Percentiles rank a stretch among this genome's conserved stretches.
Conservation (phyloP, 2,329 filamentous ascomycete genomes). For the Hypomyces perniciosus region DNA sequence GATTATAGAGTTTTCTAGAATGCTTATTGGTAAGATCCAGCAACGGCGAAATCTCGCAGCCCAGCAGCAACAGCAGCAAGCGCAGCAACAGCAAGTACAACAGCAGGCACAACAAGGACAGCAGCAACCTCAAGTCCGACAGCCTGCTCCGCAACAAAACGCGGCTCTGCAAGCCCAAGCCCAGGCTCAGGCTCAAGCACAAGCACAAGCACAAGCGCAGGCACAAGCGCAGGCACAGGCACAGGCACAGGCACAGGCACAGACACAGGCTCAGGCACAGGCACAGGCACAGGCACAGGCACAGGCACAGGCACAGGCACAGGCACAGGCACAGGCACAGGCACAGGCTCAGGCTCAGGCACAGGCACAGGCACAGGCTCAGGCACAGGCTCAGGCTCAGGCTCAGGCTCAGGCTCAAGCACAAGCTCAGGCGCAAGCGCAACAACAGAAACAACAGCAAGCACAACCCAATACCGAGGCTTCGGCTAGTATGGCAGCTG, state of each 20-base stretch:
- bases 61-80: slow-evolving; percentile 26
- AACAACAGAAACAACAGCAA: slow-evolving; percentile 13
- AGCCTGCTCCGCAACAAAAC: slow-evolving; percentile 17
- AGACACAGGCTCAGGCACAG: slow-evolving; percentile 16
- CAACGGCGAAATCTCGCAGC: slow-evolving; percentile 31
- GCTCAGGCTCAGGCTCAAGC: slow-evolving; percentile 14
- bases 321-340: background rate
- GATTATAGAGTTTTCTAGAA: slow-evolving; percentile 55
- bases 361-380: slow-evolving; percentile 14
- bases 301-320: slow-evolving; percentile 18
- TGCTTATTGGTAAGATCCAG: slow-evolving; percentile 48
- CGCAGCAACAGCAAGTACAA: slow-evolving; percentile 21
- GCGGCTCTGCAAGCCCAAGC: slow-evolving; percentile 20
- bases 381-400: slow-evolving; percentile 17
- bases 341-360: slow-evolving; percentile 10
- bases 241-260: slow-evolving; percentile 22
- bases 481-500: slow-evolving; percentile 9
- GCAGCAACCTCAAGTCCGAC: slow-evolving; percentile 21
- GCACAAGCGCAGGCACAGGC: slow-evolving; percentile 15
- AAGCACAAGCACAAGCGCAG: slow-evolving; percentile 14
- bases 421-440: slow-evolving; percentile 16
- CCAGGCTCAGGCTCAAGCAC: slow-evolving; percentile 21
- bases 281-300: slow-evolving; percentile 14
- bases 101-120: slow-evolving; percentile 20
- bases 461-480: background rate